These are phyloP conservation scores for Candida verbasci DNA, from an alignment of 805 yeast genomes.

Conservation along the genomic window DNA sequence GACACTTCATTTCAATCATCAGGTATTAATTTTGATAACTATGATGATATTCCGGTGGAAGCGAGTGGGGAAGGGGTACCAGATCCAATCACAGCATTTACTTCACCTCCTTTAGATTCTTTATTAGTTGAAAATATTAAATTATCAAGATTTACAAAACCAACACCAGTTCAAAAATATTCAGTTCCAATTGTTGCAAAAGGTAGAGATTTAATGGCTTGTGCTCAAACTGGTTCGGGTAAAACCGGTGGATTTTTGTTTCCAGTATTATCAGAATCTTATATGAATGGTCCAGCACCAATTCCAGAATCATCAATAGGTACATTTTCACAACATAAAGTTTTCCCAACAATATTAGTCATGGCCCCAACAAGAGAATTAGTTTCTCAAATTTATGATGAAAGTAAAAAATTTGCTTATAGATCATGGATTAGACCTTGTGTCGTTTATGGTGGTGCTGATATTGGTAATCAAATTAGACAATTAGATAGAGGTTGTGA, in stretches of 20 bases:
- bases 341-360: constrained; percentile 89
- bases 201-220: constrained; percentile 92
- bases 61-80: constrained; percentile 95
- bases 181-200: constrained; percentile 87
- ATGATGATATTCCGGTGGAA: constrained; percentile 98
- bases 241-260: constrained; percentile 99
- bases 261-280: constrained; percentile 93
- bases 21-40: constrained; percentile 97
- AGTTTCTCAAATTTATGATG: constrained; percentile 94
- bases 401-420: constrained; percentile 91
- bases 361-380: constrained; percentile 99
- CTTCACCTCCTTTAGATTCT: constrained; percentile 86
- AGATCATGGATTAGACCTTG: constrained; percentile 98
- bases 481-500: constrained; percentile 93
- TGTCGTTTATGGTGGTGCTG: constrained; percentile 99
- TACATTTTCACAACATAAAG: constrained; percentile 65
- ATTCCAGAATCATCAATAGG: constrained; percentile 43
- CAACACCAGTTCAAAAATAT: constrained; percentile 95
- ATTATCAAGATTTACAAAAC: constrained; percentile 86
- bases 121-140: constrained; percentile 82
- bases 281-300: constrained; percentile 79
- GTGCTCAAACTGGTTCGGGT: constrained; percentile 99
- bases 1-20: constrained; percentile 80
- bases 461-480: constrained; percentile 80
- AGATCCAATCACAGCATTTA: constrained; percentile 83